Evolutionary conservation across 805 yeast species (phyloP).

Genomic region (Nakazawaea molendinolei): DNA sequence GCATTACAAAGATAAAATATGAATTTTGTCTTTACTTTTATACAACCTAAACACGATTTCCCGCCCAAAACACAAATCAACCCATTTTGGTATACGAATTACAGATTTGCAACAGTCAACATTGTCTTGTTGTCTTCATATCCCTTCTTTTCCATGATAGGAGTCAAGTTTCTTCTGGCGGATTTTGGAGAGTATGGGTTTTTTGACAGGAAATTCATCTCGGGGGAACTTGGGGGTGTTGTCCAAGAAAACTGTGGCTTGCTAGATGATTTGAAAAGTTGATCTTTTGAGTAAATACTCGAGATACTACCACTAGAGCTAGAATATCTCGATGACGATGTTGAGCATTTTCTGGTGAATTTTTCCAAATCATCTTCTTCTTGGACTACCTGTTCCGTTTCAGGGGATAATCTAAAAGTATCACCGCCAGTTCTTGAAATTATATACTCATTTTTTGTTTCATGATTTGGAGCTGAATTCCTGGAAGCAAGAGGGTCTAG

Average conservation of each 20-base stretch:
- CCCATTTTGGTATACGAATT: background rate
- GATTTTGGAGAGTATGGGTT: conserved; percentile 8
- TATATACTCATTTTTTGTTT: conserved; percentile 1
- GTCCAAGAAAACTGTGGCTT: no score
- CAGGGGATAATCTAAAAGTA: background rate
- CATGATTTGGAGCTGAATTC: no score
- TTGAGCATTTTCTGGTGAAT: conserved; percentile 11
- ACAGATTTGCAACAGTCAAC: conserved; percentile 2
- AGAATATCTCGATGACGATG: conserved; percentile 4
- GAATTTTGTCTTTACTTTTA: no score
- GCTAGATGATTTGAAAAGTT: background rate
- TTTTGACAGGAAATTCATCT: background rate
- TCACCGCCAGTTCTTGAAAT: conserved; percentile 10
- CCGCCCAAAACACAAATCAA: no score
- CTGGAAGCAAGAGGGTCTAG: no score
- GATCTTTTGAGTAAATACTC: background rate
- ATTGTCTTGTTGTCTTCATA: conserved; percentile 3
- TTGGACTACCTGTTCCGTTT: conserved; percentile 2
- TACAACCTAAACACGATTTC: no score
- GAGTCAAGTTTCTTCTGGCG: conserved; percentile 7
- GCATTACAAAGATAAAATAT: background rate
- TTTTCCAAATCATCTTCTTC: conserved; percentile 7
- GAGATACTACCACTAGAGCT: background rate
- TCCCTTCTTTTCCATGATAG: conserved; percentile 5
- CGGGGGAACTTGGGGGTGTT: conserved; percentile 2